Base-by-base conservation (phyloP, 2,329 filamentous ascomycete genomes). In the Fusarium pseudoanthophilum region DNA sequence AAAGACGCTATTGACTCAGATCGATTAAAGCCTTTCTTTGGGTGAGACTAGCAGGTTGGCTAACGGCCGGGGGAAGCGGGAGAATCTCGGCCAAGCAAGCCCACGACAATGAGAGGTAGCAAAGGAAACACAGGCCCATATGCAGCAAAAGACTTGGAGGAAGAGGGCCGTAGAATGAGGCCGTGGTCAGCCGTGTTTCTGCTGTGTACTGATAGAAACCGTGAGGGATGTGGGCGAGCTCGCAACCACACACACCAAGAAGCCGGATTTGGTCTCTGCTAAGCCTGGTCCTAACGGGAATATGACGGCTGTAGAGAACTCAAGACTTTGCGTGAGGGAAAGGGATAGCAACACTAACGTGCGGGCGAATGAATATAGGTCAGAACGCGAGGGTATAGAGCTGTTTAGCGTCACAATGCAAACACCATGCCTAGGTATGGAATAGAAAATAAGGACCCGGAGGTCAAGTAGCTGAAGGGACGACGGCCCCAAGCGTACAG, bases 231-330 rank as follows among this genome's bases (percentile, higher is more conserved):
- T 58, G 58, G 55, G 30, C 37, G 58, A 56, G 60, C 28, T 69
- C 45, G 66, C 43, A 62, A 58, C 48, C 61, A 64, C 67, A 43
- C 57, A 64, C 71, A 76, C 60, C 52, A 40, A 37, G 60, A 58
- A 68, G 65, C 75, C 75, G 75, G 75, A 77, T 77, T 74, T 69
- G 75, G 73, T 58, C 60, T 67, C 45, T 73, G 61, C 46, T 62
- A 55, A 70, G 61, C 24, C 24, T 57, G 37, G 37, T 56, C 73
- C 64, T 60, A 72, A 65, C 69, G 73, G 69, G 66, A 60, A 69
- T 66, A 61, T 60, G 71, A 53, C 60, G 67, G 61, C 52, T 53
- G 51, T 60, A 68, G 59, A 52, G 53, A 69, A 69, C 61, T 56
- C 46, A 64, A 57, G 36, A 40, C 49, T 48, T 64, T 57, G 55